Evolutionary conservation across 2,329 filamentous ascomycete species (phyloP), one percentile per base, ranked within the genome.

Genomic region (Basipetospora chlamydospora): DNA sequence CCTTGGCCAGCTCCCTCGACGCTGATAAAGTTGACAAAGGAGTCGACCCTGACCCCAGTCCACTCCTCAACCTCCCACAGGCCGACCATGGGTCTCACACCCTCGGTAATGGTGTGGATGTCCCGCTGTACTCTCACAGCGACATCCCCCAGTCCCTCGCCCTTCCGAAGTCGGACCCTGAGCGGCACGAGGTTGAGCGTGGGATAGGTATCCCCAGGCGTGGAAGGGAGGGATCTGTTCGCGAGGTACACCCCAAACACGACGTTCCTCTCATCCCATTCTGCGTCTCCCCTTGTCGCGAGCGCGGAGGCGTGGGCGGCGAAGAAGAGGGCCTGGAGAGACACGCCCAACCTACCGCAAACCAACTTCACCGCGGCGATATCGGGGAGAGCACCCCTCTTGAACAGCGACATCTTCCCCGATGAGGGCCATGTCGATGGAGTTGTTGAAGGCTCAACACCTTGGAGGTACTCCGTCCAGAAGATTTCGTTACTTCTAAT

Each of bases 201-300:
- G 0, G 87, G 86, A 22, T 73, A 77, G 0, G 67, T 58, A 0
- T 37, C 35, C 5, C 26, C 15, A 3, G 31, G 18, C 13, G 46
- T 44, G 0, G 60, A 50, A 2, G 70, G 58, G 1, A 74, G 3
- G 0, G 68, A 66, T 35, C 85, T 71, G 51, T 92, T 93, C 28
- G 85, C 82, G 7, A 93, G 69, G 53, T 94, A 95, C 16, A 94
- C 56, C 2, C 86, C 87, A 35, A 94, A 66, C 0, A 84, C 57
- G 2, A 82, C 43, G n/a, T 38, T 33, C 12, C 26, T 28, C 4
- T 22, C n/a, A 5, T 21, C 6, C 17, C 11, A n/a, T 11, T 21
- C 22, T 26, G 18, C 21, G 21, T n/a, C n/a, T n/a, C n/a, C n/a
- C n/a, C n/a, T 7, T 7, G 13, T 13, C 10, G 17, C 21, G 21